A percentile compares a stretch with the other conserved stretches of the same genome.
phyloP scores from a whole-genome alignment of 2,329 filamentous ascomycete genomes.

The Colletotrichum magnum region DNA sequence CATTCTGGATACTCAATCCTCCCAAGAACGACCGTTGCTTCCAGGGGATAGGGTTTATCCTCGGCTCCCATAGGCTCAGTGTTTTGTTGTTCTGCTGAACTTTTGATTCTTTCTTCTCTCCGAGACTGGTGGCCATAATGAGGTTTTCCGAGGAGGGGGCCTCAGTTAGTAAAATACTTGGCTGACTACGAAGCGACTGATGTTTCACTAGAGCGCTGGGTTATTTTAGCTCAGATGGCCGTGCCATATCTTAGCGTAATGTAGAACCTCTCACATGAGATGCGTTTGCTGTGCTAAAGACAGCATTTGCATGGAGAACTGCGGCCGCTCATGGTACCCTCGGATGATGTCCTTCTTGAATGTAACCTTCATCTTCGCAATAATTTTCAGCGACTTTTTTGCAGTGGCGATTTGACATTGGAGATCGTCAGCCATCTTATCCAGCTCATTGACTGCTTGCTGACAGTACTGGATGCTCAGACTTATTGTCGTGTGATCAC shows the following conservation, averaged over 20 bases:
- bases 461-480: slow-evolving; percentile 12
- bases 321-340: slow-evolving; percentile 7
- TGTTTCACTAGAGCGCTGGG: background rate
- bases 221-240: background rate
- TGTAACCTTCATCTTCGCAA: slow-evolving; percentile 14
- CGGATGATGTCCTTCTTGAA: slow-evolving; percentile 15
- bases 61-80: background rate
- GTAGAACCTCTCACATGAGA: background rate
- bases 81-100: background rate
- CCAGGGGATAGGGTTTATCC: fast-evolving
- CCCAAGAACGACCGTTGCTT: background rate
- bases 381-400: background rate
- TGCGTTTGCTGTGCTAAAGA: background rate
- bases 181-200: background rate
- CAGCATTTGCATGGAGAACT: slow-evolving; percentile 1
- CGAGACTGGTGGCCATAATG: no score
- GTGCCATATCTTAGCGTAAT: background rate
- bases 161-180: background rate
- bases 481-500: background rate
- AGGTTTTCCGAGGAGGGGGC: background rate
- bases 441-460: slow-evolving; percentile 9
- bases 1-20: background rate
- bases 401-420: background rate
- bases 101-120: background rate
- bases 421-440: slow-evolving; percentile 6